Base-by-base conservation (phyloP, 2,329 filamentous ascomycete species). In the Claviceps arundinis region DNA sequence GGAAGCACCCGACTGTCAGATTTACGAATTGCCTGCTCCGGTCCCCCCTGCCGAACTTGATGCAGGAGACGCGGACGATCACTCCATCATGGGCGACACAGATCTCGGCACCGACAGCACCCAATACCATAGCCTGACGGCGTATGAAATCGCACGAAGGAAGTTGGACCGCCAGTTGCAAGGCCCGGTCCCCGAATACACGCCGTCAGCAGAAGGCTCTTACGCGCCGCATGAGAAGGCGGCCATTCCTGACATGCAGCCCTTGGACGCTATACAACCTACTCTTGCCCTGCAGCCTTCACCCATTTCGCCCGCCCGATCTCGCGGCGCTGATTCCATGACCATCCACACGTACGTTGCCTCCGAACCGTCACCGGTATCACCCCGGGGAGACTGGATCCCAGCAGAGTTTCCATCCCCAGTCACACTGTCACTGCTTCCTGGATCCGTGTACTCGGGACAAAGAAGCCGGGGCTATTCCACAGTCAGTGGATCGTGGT, bases 91-190 rank as follows among this genome's bases (percentile, higher is more conserved):
- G 14, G 67, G 65, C 13, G 69, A 70, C 1, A 69, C 68, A 0
- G 69, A 73, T 41, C 56, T 73, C 5, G 69, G 68, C 1, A 69
- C 67, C 0, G 67, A 71, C 24, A 67, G 68, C 37, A 65, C 67
- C 0, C 22, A 22, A 22, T 22, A 4, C 22, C 64, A 68, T 3
- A 64, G 64, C 19, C 53, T 74, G 38, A 73, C 67, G 43, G 66
- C 72, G 1, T 81, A 81, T 54, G 76, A 82, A 53, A 57, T 70
- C 13, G 73, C 73, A 0, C 67, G 71, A 54, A 67, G 70, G 52
- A 80, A 77, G 60, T 59, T 80, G 34, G 73, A 76, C 16, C 68
- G 70, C 47, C 74, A 77, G 54, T 68, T 77, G 30, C 71, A 73
- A 55, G 73, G 75, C 0, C 72, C 73, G 1, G 70, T 74, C 5